phyloP scores from a whole-genome alignment of 257 asterid genomes.

The Solanum clarkiae region DNA sequence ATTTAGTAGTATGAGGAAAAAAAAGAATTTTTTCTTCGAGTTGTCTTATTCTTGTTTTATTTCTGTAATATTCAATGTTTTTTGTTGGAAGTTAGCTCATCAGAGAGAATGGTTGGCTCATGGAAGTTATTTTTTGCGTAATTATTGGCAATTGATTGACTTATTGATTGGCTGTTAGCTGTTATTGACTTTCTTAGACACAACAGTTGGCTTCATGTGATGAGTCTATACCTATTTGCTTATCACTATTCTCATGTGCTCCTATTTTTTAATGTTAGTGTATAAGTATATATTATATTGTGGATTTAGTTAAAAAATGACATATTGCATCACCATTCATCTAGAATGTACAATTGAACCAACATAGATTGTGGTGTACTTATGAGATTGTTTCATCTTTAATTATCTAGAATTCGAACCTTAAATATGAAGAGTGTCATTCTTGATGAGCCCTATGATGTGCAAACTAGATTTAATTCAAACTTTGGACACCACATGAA shows the following conservation, averaged over 20 bases:
- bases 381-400: too few species aligned
- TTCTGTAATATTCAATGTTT: not conserved
- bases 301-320: not conserved
- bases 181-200: conserved; percentile 3
- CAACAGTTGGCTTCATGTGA: conserved; percentile 10
- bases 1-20: not conserved
- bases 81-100: conserved; percentile 12
- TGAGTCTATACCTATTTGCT: not conserved
- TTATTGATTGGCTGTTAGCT: conserved; percentile 5
- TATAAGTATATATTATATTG: not conserved
- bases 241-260: not conserved
- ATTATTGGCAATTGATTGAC: conserved; percentile 17
- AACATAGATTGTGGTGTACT: too few species aligned
- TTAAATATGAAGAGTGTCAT: too few species aligned
- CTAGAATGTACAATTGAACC: too few species aligned
- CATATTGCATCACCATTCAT: not conserved
- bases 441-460: too few species aligned
- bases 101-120: conserved; percentile 16
- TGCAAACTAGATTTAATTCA: too few species aligned
- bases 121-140: conserved; percentile 9
- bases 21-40: not conserved
- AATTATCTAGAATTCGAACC: too few species aligned
- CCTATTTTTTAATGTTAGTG: too few species aligned
- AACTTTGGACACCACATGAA: too few species aligned
- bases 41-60: not conserved